A percentile compares a stretch with the other conserved stretches of the same genome.
Evolutionary conservation across 2,329 filamentous ascomycete genomes (phyloP).

Genomic region (Cladorrhinum sp.): DNA sequence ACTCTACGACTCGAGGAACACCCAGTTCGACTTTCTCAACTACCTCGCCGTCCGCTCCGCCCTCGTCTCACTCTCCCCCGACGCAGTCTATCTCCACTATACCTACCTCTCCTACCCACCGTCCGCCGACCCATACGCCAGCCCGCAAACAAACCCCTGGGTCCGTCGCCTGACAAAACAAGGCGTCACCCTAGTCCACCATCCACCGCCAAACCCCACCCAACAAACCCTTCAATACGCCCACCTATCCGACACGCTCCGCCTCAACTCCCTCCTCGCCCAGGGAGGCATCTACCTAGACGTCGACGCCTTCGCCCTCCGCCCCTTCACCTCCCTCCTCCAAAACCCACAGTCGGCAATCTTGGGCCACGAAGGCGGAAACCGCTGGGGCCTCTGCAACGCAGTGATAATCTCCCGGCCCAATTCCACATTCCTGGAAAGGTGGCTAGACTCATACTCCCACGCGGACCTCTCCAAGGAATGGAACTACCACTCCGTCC

Average conservation of each 20-base stretch:
- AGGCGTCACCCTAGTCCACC: conserved; percentile 36
- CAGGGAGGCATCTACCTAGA: conserved; percentile 33
- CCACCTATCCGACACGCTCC: conserved; percentile 32
- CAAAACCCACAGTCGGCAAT: conserved; percentile 22
- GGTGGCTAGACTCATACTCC: conserved; percentile 36
- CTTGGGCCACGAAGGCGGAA: conserved; percentile 35
- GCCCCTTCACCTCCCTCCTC: conserved; percentile 22
- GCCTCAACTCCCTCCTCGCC: conserved; percentile 27
- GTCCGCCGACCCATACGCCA: conserved; percentile 31
- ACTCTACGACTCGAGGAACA: conserved; percentile 27
- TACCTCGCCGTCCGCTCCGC: conserved; percentile 39
- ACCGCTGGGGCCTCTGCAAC: conserved; percentile 39
- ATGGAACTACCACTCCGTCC: conserved; percentile 40
- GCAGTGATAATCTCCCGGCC: conserved; percentile 37
- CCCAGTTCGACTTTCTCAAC: conserved; percentile 37
- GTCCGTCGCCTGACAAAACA: conserved; percentile 32
- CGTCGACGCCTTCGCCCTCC: conserved; percentile 30
- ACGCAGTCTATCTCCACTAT: conserved; percentile 37
- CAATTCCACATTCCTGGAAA: conserved; percentile 35
- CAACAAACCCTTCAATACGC: conserved; percentile 15
- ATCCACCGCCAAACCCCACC: conserved; percentile 28
- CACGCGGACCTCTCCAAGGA: conserved; percentile 33
- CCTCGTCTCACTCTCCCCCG: conserved; percentile 36
- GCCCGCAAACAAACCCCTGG: conserved; percentile 37
- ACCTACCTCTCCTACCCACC: conserved; percentile 37